Evolutionary conservation across 176 grass and related monocot species (phyloP), one percentile per base, ranked within the genome.

Genomic region (Oryza nivara): DNA sequence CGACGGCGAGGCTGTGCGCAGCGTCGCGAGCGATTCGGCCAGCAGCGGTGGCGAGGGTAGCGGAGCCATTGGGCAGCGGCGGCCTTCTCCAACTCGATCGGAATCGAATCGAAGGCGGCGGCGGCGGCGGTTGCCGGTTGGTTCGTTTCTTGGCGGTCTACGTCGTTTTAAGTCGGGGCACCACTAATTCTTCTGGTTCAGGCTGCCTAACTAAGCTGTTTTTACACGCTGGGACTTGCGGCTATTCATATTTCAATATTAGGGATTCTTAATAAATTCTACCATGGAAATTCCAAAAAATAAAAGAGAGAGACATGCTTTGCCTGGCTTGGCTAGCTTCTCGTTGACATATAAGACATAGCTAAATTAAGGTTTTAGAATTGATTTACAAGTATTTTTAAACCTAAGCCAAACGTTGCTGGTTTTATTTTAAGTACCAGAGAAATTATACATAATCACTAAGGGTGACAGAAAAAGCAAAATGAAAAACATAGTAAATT

Each of bases 161-260:
- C 41, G 22, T 71, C 84, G 49, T 64, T 89, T 89, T 30, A 11
- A 76, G 35, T 22, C 48, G 0, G 34, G 52, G 10, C 74, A 44
- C 86, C 83, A 71, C 78, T 70, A 70, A 70, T 86, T 86, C 61
- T 43, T 74, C 68, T 49, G 77, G 82, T 65, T 52, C 40, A 64
- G 71, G 36, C 36, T 85, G 46, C 36, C 75, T 65, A 85, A 81
- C 49, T 6, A 17, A 1, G 67, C 1, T 22, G 1, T 13, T 34
- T 86, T 82, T 82, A 5, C 83, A 77, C 2, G 6, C 6, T 7
- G 0, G 9, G 14, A 44, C 54, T 67, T 54, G 0, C 0, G 17
- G 0, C 8, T 58, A 45, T 22, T 35, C 1, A 0, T 79, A 79
- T 73, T 73, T 23, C 2, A 15, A 4, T 6, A 5, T 69, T 16